These are phyloP conservation scores for Fusarium nisikadoi DNA, from an alignment of 2,329 filamentous ascomycete species.

Conservation along the genomic window DNA sequence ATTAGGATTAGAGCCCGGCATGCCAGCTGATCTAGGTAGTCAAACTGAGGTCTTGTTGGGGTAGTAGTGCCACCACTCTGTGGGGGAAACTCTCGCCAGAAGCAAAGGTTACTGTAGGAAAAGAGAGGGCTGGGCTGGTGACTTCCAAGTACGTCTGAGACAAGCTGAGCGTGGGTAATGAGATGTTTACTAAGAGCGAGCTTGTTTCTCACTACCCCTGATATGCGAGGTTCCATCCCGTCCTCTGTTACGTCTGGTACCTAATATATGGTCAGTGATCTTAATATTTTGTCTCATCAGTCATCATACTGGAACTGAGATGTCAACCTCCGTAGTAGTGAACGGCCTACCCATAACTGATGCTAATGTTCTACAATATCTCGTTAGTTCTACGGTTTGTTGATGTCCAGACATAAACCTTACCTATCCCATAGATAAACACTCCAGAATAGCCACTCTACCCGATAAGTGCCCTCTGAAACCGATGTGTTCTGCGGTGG, in stretches of 20 bases:
- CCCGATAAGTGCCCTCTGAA: not conserved
- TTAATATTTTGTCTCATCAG: rapidly evolving
- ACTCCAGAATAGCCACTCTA: conserved; percentile 21
- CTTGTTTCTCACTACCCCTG: not conserved
- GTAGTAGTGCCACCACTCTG: not conserved
- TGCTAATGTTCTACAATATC: not conserved
- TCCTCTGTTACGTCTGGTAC: not conserved
- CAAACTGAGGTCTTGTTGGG: not conserved
- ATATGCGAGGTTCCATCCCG: not conserved
- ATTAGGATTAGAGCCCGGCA: conserved; percentile 12
- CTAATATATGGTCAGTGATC: not conserved
- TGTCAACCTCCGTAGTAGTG: not conserved
- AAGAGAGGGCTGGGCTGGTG: not conserved
- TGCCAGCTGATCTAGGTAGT: conserved; percentile 8
- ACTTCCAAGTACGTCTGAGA: not conserved
- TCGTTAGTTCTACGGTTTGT: not conserved
- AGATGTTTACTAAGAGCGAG: conserved; percentile 11
- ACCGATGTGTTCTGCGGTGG: not conserved
- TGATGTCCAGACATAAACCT: too few relatives aligned
- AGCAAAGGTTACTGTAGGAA: conserved; percentile 17
- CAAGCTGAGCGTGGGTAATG: not conserved
- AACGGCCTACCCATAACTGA: conserved; percentile 8
- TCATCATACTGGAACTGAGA: conserved; percentile 4
- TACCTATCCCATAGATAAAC: conserved; percentile 12
- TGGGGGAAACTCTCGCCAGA: conserved; percentile 24